These are phyloP conservation scores for Umbelopsis isabellina DNA, from an alignment of 192 early-diverging fungal genomes.

Conservation along the genomic window DNA sequence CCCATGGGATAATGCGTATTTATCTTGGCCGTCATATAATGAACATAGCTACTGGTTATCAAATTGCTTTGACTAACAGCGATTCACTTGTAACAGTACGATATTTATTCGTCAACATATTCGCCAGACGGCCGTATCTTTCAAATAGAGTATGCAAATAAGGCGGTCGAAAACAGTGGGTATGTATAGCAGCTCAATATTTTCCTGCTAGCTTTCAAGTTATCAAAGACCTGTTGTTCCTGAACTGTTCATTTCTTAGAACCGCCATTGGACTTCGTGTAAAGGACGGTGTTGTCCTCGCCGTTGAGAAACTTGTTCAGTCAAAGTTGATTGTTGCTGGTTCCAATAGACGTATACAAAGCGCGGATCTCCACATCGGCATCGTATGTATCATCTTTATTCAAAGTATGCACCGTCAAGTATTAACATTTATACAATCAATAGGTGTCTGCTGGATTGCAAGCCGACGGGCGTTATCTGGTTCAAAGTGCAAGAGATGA, in stretches of 20 bases:
- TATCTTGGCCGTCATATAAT: not conserved
- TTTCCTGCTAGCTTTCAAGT: not conserved
- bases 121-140: slow-evolving; percentile 99
- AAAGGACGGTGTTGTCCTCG: slow-evolving; percentile 95
- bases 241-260: slow-evolving; percentile 43
- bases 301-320: slow-evolving; percentile 93
- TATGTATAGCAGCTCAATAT: slow-evolving; percentile 39
- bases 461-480: slow-evolving; percentile 90
- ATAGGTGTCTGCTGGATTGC: slow-evolving; percentile 88
- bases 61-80: slow-evolving; percentile 18
- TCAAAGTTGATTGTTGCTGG: slow-evolving; percentile 93
- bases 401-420: not conserved
- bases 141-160: slow-evolving; percentile 98
- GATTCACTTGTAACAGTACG: slow-evolving; percentile 69
- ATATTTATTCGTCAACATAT: slow-evolving; percentile 97
- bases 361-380: slow-evolving; percentile 90
- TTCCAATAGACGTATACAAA: slow-evolving; percentile 92
- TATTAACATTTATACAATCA: not conserved
- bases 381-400: slow-evolving; percentile 60
- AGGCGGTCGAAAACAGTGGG: slow-evolving; percentile 99
- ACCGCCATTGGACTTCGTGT: slow-evolving; percentile 93
- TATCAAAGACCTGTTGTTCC: not conserved
- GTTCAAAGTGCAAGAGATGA: slow-evolving; percentile 91
- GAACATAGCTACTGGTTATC: not conserved
- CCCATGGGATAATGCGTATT: not conserved